Evolutionary conservation across 148 eudicot species (phyloP), one percentile per base, ranked within the genome.

Genomic region (Arbutus unedo): DNA sequence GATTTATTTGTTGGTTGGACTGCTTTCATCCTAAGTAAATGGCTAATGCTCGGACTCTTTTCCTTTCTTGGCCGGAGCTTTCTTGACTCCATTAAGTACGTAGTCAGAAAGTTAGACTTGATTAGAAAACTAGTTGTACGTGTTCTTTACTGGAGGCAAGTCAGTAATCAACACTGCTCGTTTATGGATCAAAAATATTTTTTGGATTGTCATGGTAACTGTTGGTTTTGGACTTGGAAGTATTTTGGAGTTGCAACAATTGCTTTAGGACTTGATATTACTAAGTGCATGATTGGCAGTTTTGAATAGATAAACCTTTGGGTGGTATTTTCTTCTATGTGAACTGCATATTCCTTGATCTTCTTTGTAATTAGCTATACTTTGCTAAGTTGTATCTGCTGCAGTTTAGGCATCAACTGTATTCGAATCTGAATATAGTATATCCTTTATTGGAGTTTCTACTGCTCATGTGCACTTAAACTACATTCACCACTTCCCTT

Each of bases 401-500:
- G 8, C 13, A 47, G 41, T 21, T 18, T 79, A 80, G 50, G 82
- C 23, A 15, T 23, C 6, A 4, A 8, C 19, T 3, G 21, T 80
- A 3, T 43, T 48, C 19, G 73, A 66, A 13, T 31, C 31, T 2
- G 45, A 31, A 8, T 2, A 18, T 47, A 10, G 15, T 60, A 19
- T 23, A 19, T 23, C 3, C 14, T n/a, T 41, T 41, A 10, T 43
- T 77, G 50, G 15, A 31, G 13, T 21, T 83, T 47, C 16, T 43
- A 38, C 41, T 79, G 23, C 50, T 66, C 41, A 19, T 31, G 9
- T 70, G 64, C 13, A 72, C 60, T 73, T 79, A 21, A 13, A 31
- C 76, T 50, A 71, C 49, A 48, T 48, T 31, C 47, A 55, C n/a
- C 47, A 8, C 10, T 25, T 19, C 82, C 85, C 38, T 56, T 71